Conservation (phyloP, 2,329 filamentous ascomycete genomes). For the Aspergillus novoparasiticus region DNA sequence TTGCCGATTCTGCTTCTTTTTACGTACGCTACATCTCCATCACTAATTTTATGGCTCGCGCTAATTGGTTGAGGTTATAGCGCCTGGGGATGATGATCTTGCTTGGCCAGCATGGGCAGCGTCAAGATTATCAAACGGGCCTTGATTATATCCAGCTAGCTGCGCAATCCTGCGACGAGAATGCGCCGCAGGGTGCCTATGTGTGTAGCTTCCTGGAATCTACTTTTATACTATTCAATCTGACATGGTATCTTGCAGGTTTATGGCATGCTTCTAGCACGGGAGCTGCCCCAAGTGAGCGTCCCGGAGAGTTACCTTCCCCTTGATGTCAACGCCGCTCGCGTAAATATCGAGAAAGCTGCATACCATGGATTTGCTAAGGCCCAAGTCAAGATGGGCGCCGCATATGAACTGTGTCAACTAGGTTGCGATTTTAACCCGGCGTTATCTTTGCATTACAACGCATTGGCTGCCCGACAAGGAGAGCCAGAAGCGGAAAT, state of each 20-base stretch:
- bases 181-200: slow-evolving; percentile 94
- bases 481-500: slow-evolving; percentile 92
- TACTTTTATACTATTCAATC: not conserved
- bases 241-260: slow-evolving; percentile 50
- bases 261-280: slow-evolving; percentile 89
- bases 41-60: not conserved
- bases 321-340: slow-evolving; percentile 71
- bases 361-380: slow-evolving; percentile 95
- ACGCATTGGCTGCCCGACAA: slow-evolving; percentile 86
- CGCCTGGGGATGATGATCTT: slow-evolving; percentile 97
- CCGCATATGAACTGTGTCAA: slow-evolving; percentile 91
- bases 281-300: slow-evolving; percentile 86
- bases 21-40: slow-evolving; percentile 49
- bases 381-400: slow-evolving; percentile 95
- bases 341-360: slow-evolving; percentile 91
- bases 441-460: slow-evolving; percentile 90
- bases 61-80: slow-evolving; percentile 47
- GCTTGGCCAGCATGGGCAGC: slow-evolving; percentile 88
- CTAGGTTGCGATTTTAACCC: slow-evolving; percentile 94
- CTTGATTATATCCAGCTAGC: slow-evolving; percentile 81
- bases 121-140: slow-evolving; percentile 75
- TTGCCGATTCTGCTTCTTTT: slow-evolving; percentile 84
- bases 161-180: slow-evolving; percentile 88
- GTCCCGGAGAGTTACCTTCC: slow-evolving; percentile 73
- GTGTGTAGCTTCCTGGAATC: slow-evolving; percentile 36